Evolutionary conservation across 768 basidiomycete species (phyloP), one percentile per base, ranked within the genome.

Genomic region (Boletus vinaceobasis): DNA sequence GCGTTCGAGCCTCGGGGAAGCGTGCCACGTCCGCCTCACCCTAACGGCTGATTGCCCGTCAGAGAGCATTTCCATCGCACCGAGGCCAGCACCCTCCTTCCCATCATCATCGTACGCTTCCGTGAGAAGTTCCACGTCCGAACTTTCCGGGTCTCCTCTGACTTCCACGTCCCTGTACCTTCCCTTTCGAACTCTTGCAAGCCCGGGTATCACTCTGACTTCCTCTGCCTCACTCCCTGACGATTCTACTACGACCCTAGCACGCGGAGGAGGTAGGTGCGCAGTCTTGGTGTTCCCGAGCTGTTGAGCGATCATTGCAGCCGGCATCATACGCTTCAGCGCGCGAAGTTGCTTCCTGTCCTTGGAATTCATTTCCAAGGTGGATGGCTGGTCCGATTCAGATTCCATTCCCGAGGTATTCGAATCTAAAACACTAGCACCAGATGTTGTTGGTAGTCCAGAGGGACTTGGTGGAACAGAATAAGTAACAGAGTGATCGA

Each of bases 61-160:
- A 36, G 60, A 57, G 49, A 59, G 40, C 8, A 54, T 27, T 13
- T 60, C 56, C 36, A 50, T 43, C 13, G n/a, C 29, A 42, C 47
- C 52, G 7, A 35, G 38, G 13, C 14, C 33, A 37, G 29, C 15
- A 39, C n/a, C n/a, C n/a, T 36, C 47, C 2, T 36, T 50, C 47
- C 33, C 48, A 9, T 40, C 50, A 17, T 17, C 50, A 31, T 58
- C 49, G 23, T 43, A 38, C 5, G 7, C 27, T 9, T 48, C 43
- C 11, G 10, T 8, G 23, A 56, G 51, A 27, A 1, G 52, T 26
- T 69, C 71, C 27, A 71, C 64, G 33, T 80, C 79, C 23, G 79
- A 79, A 68, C 84, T 86, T 63, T 88, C 86, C 1, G 83, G 67
- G 58, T 88, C 87, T 7, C 86, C 87, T 57, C 72, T 79, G 49